These are phyloP conservation scores for Ophiostoma pallidulum DNA, from an alignment of 2,329 filamentous ascomycete genomes.

Conservation along the genomic window DNA sequence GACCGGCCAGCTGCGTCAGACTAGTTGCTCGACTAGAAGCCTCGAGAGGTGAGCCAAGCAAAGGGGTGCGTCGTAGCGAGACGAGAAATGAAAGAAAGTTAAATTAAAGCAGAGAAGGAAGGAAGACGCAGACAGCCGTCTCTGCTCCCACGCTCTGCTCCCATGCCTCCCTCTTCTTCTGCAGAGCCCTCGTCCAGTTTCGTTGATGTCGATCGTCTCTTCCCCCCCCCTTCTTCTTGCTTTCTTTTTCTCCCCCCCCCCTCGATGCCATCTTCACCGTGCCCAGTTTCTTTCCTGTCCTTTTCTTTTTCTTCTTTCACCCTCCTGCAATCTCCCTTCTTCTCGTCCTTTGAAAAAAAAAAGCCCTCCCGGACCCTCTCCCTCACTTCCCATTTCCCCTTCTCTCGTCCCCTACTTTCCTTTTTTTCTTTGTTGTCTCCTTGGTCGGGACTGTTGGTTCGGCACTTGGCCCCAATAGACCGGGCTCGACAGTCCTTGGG, in stretches of 20 bases:
- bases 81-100: too few species aligned
- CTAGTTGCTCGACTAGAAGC: not conserved
- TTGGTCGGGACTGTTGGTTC: too few species aligned
- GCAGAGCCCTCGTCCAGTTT: too few species aligned
- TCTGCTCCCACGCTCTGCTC: too few species aligned
- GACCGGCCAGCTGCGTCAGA: too few species aligned
- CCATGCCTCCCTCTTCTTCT: too few species aligned
- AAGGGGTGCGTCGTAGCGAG: not conserved
- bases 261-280: not conserved
- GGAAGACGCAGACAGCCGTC: too few species aligned
- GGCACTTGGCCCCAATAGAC: too few species aligned
- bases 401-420: not conserved
- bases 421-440: not conserved
- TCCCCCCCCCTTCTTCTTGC: conserved; percentile 1
- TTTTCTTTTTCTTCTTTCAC: not conserved
- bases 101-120: too few species aligned
- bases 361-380: too few species aligned
- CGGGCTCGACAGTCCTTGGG: too few species aligned
- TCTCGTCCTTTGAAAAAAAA: not conserved
- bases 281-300: not conserved
- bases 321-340: not conserved
- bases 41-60: not conserved
- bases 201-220: not conserved
- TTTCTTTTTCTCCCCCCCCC: not conserved
- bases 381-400: not conserved